Base-by-base conservation (phyloP, 2,329 filamentous ascomycete species). In the Sphaerulina populicola region DNA sequence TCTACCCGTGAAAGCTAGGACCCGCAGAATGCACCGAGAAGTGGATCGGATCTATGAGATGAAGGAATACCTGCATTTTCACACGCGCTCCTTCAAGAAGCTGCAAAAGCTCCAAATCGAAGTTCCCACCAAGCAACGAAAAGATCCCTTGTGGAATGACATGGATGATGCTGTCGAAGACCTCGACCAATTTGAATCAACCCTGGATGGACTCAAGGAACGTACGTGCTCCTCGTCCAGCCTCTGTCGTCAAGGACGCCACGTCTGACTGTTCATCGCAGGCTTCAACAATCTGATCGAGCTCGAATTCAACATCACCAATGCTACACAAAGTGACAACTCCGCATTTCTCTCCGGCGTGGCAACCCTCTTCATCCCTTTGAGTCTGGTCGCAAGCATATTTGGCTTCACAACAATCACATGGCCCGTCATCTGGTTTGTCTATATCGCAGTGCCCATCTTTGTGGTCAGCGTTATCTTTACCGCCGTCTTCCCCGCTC, bases 301-400 rank as follows among this genome's bases (percentile, higher is more conserved):
- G 41, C 63, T 69, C n/a, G 67, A 69, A 41, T 68, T 69, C 62
- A 69, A 68, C 54, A 68, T 68, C 39, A 62, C 65, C 42, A 68
- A 65, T 44, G 63, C 65, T 2, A 62, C 62, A 7, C 66, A 68
- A 49, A 61, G 65, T 21, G 66, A 68, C 45, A 63, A 67, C 47
- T 60, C 62, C 15, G 59, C 57, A 8, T 69, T 67, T 49, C 57
- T 69, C 7, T 60, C 62, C 15, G 59, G 60, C n/a, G 56, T 68
- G 21, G 67, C 66, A 9, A 66, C 65, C 1, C 51, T 69, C 7
- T 68, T 68, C 57, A 53, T 69, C 10, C 67, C 67, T 1, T 49
- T 68, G 14, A 67, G 66, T 1, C 67, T 63, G 50, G 57, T 68
- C 7, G 63, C 66, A 6, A 62, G 59, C n/a, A 50, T 68, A 6